Base-by-base conservation (phyloP, 768 basidiomycete species). In the Psilocybe tampanensis region DNA sequence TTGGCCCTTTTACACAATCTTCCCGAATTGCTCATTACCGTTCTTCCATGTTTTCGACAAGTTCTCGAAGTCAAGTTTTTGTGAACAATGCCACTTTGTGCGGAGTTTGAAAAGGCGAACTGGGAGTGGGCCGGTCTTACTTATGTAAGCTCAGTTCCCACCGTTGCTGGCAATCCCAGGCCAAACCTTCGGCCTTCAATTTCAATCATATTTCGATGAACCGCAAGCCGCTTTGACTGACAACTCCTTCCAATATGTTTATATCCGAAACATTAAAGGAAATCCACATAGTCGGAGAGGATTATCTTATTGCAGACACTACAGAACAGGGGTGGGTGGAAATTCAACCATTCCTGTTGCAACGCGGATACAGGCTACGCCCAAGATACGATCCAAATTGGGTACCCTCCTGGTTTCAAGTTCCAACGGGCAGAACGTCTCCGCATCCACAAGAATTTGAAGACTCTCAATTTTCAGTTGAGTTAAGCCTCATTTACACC, bases 371-470 rank as follows among this genome's bases (percentile, higher is more conserved):
- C 39, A 23, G 23, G 12, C 47, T 59, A 11, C 57, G 57, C 8
- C 52, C 57, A 1, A 42, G 57, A 32, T 59, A 54, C 48, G 57
- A 59, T 17, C 57, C 57, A 18, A 15, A 54, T 8, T 59, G 57
- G 57, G 44, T 8, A 9, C 52, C 57, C n/a, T 44, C 52, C 2
- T 59, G 57, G 57, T 50, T 43, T 13, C 32, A 45, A 19, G 7
- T 23, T 42, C 41, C 24, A 23, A 23, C 21, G 8, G 39, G 39
- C 11, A 26, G 18, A 43, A 24, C 2, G 23, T 12, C 47, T 49
- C 24, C 23, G 2, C 15, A 52, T 52, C 33, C 24, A 22, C 3
- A 3, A 21, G 34, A 36, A 2, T 55, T 47, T 23, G 54, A 55
- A 39, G 45, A 55, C 22, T 9, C 15, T 3, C 13, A 47, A 15